Evolutionary conservation across 805 yeast genomes (phyloP), one percentile per base, ranked within the genome.

Genomic region (Metschnikowia lochheadii): DNA sequence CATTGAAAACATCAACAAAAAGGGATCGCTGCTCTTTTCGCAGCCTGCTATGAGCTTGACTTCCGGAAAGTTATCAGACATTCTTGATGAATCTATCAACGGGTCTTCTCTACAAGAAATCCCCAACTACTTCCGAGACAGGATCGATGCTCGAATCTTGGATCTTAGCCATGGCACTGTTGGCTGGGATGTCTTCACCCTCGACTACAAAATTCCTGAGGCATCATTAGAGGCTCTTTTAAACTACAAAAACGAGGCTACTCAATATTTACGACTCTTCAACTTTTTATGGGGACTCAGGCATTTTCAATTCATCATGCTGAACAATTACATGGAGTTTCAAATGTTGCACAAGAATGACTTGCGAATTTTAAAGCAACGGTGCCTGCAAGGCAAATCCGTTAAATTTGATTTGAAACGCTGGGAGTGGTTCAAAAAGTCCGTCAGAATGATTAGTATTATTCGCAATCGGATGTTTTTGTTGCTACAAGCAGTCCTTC

Each of bases 141-240:
- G 87, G 46, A 63, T 92, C 11, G 98, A 94, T 71, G 96, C 97
- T 0, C 73, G 97, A 41, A 75, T 91, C 20, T 72, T 91, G 44
- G 89, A 86, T 51, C 68, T 85, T 44, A 84, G 84, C 3, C 88
- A 84, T 57, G 77, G 89, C 0, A 80, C 83, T 29, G 68, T 81
- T 46, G 97, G 96, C 0, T 91, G 97, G 97, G 96, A 91, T 62
- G 89, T 87, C 2, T 91, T 92, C 64, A 89, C 97, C 0, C 69
- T 91, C 35, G 97, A 90, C 62, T 94, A 87, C 64, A 72, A 78
- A 48, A 60, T 81, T 10, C 76, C 81, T 7, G 70, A 78, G 26
- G 75, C 87, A 3, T 70, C 92, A 15, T 70, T 84, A 36, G 77
- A 79, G 35, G 55, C 62, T 2, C 50, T 73, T 63, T 42, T 68